Evolutionary conservation across 1,139 yeast species (phyloP).

Genomic region (Lodderomyces metapsilosis): DNA sequence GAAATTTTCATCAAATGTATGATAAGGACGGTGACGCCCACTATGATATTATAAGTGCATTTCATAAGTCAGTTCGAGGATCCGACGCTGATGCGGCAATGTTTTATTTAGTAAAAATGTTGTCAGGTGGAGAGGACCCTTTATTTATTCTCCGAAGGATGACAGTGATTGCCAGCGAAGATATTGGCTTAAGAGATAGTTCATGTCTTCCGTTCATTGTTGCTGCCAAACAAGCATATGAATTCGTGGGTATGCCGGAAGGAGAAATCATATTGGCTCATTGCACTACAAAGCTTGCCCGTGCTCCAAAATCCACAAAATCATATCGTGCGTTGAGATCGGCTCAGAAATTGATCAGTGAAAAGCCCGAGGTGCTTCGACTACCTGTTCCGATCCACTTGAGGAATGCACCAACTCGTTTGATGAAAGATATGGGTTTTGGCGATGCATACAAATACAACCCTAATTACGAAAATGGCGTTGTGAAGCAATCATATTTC

Average conservation of each 20-base stretch:
- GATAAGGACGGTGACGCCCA: constrained; percentile 90
- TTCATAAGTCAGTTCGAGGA: constrained; percentile 89
- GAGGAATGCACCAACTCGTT: constrained; percentile 87
- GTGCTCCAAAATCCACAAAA: constrained; percentile 82
- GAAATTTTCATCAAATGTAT: constrained; percentile 60
- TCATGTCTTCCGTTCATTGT: constrained; percentile 82
- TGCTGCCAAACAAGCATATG: constrained; percentile 82
- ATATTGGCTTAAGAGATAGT: constrained; percentile 80
- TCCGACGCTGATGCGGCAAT: constrained; percentile 86
- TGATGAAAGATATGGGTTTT: constrained; percentile 88
- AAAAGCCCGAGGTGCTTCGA: constrained; percentile 62
- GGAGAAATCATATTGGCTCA: constrained; percentile 89
- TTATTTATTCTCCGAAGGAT: constrained; percentile 86
- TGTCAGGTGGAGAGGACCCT: constrained; percentile 92
- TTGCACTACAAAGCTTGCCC: constrained; percentile 83
- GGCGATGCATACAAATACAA: constrained; percentile 84
- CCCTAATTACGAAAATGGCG: constrained; percentile 73
- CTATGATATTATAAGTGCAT: constrained; percentile 91
- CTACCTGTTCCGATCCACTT: constrained; percentile 76
- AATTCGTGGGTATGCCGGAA: constrained; percentile 95
- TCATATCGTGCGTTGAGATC: constrained; percentile 75
- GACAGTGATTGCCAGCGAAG: constrained; percentile 92
- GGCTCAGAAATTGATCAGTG: constrained; percentile 57
- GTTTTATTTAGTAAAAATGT: constrained; percentile 82
- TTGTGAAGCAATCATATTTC: constrained; percentile 67